Evolutionary conservation across 495 filamentous ascomycete genomes (phyloP).

Genomic region (Penicillium salamii): DNA sequence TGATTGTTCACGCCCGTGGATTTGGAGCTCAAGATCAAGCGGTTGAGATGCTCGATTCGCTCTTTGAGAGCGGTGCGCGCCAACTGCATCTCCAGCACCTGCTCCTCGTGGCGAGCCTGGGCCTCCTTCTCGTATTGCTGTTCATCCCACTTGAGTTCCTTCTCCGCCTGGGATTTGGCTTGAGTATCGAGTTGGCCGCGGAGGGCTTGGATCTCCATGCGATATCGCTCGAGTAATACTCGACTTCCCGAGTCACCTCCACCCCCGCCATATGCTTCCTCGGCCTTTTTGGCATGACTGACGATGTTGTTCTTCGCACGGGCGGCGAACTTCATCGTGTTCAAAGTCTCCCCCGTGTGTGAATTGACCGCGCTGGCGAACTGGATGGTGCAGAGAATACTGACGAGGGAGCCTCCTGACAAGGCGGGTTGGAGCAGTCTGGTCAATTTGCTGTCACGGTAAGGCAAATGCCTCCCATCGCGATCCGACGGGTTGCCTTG

Average conservation of each 20-base stretch:
- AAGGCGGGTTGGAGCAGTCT: slow-evolving; percentile 88
- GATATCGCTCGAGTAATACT: slow-evolving; percentile 87
- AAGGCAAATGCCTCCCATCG: slow-evolving; percentile 87
- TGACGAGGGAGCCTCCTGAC: slow-evolving; percentile 90
- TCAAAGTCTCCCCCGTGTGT: slow-evolving; percentile 84
- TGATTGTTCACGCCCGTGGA: slow-evolving; percentile 85
- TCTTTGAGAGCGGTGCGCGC: slow-evolving; percentile 94
- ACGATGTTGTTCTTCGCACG: slow-evolving; percentile 97
- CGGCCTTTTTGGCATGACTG: slow-evolving; percentile 92
- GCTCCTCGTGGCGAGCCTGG: slow-evolving; percentile 85
- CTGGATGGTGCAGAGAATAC: slow-evolving; percentile 94
- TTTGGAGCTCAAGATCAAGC: slow-evolving; percentile 91
- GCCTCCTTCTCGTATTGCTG: slow-evolving; percentile 76
- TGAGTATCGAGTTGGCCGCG: slow-evolving; percentile 78
- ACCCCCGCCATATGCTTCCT: slow-evolving; percentile 75
- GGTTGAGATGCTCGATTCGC: slow-evolving; percentile 95
- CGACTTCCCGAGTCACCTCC: slow-evolving; percentile 75
- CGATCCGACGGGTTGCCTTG: slow-evolving; percentile 69
- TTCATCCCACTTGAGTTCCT: slow-evolving; percentile 64
- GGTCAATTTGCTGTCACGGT: slow-evolving; percentile 95
- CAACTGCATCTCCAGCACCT: slow-evolving; percentile 97
- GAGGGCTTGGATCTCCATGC: slow-evolving; percentile 87
- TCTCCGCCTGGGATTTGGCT: slow-evolving; percentile 64
- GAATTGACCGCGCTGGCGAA: slow-evolving; percentile 63
- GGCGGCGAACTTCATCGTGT: slow-evolving; percentile 95